phyloP scores from a whole-genome alignment of 257 asterid species.

The Nicotiana benthamiana region DNA sequence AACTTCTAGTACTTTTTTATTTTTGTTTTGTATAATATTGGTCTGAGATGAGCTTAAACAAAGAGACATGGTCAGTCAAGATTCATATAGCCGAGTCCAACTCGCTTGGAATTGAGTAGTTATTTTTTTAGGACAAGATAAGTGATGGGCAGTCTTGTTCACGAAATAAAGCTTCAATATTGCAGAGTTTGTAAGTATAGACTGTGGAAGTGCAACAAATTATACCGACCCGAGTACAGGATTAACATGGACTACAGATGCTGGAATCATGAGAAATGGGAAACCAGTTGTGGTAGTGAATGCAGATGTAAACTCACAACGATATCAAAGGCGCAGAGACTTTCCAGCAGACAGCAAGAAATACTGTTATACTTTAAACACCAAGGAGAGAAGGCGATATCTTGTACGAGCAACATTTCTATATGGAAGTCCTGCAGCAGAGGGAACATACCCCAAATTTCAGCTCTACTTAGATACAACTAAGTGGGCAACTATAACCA shows the following conservation, averaged over 20 bases:
- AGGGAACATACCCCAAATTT: conserved; percentile 71
- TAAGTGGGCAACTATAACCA: conserved; percentile 73
- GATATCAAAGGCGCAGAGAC: conserved; percentile 57
- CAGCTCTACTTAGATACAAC: conserved; percentile 87
- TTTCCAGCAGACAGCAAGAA: conserved; percentile 69
- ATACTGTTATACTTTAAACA: conserved; percentile 61
- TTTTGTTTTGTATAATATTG: background rate
- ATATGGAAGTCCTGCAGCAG: conserved; percentile 47
- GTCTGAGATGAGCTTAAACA: background rate
- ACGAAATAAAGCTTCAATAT: background rate
- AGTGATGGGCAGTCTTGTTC: background rate
- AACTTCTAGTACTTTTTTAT: background rate
- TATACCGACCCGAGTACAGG: conserved; percentile 64
- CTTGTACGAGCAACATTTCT: conserved; percentile 73
- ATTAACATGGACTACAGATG: conserved; percentile 65
- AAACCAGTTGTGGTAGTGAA: conserved; percentile 31
- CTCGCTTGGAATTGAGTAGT: background rate
- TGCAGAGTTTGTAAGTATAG: conserved; percentile 93
- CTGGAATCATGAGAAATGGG: conserved; percentile 42
- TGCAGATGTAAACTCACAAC: conserved; percentile 29
- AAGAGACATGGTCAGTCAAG: background rate
- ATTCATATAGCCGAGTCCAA: background rate
- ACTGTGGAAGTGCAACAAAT: conserved; percentile 71
- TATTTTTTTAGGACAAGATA: background rate
- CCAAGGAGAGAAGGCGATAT: conserved; percentile 72